phyloP scores from a whole-genome alignment of 257 asterid genomes.

The Fraxinus cuspidata region DNA sequence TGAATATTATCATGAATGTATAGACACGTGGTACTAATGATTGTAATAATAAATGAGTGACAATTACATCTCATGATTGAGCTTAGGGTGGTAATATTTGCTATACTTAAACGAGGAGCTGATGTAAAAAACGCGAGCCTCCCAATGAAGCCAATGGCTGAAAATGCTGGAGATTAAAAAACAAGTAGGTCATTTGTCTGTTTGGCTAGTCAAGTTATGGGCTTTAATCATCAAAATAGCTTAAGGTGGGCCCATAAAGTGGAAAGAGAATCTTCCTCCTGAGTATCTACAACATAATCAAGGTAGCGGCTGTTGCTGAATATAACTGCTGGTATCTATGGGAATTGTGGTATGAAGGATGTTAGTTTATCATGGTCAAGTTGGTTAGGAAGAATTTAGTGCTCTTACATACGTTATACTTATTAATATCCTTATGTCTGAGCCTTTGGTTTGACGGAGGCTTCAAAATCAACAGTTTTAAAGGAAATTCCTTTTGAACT shows the following conservation, averaged over 20 bases:
- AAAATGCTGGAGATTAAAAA: not conserved
- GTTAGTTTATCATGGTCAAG: not conserved
- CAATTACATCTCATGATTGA: not conserved
- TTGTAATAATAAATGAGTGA: not conserved
- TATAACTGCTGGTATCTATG: not conserved
- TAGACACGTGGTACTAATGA: not conserved
- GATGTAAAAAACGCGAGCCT: not conserved
- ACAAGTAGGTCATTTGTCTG: not conserved
- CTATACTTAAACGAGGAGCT: too few species aligned
- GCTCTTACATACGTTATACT: not conserved
- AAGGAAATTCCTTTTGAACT: not conserved
- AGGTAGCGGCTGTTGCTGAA: not conserved
- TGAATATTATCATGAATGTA: too few species aligned
- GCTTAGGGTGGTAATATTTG: too few species aligned
- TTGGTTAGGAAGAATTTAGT: not conserved
- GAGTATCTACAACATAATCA: not conserved
- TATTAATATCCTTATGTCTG: not conserved
- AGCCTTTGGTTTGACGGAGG: not conserved
- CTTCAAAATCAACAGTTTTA: not conserved
- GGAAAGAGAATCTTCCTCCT: not conserved
- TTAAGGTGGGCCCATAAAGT: not conserved
- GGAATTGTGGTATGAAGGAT: not conserved
- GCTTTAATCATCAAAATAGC: not conserved
- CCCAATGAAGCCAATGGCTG: not conserved
- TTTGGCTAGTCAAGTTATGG: not conserved